phyloP scores from a whole-genome alignment of 371 early-diverging fungal species.

The Thermomucor indicae-seudaticae region DNA sequence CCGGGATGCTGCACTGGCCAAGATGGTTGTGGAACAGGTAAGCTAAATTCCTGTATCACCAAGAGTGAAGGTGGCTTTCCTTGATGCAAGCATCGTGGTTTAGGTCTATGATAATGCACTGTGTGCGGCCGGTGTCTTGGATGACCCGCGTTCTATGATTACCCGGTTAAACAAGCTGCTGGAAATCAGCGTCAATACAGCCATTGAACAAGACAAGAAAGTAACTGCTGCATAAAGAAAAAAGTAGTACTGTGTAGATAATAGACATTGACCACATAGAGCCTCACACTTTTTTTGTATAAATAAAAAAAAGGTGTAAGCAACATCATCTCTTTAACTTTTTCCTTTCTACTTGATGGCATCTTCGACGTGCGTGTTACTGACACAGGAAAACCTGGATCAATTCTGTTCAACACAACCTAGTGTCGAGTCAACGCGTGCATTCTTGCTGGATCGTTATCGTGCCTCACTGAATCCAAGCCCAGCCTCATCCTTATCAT shows the following conservation, averaged over 20 bases:
- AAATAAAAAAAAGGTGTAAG: neutral
- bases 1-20: constrained; percentile 60
- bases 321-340: neutral
- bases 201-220: constrained; percentile 44
- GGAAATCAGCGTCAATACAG: constrained; percentile 44
- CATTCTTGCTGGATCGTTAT: neutral
- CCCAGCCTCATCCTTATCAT: neutral
- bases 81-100: neutral
- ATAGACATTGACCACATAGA: neutral
- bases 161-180: constrained; percentile 69
- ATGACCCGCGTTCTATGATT: constrained; percentile 76
- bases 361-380: too few species aligned
- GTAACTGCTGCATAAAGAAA: constrained; percentile 10
- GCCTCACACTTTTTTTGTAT: neutral
- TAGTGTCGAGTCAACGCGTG: neutral
- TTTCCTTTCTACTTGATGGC: too few species aligned
- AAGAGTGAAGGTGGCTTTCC: neutral
- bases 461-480: neutral
- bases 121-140: constrained; percentile 75
- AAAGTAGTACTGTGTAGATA: neutral
- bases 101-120: constrained; percentile 76
- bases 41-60: neutral
- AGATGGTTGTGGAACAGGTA: constrained; percentile 58
- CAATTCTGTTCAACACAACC: neutral
- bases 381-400: neutral